Percentiles rank a stretch among this genome's conserved stretches.
phyloP scores from a whole-genome alignment of 352 stramenopile genomes.

The Phytopythium cucurbitacearum region DNA sequence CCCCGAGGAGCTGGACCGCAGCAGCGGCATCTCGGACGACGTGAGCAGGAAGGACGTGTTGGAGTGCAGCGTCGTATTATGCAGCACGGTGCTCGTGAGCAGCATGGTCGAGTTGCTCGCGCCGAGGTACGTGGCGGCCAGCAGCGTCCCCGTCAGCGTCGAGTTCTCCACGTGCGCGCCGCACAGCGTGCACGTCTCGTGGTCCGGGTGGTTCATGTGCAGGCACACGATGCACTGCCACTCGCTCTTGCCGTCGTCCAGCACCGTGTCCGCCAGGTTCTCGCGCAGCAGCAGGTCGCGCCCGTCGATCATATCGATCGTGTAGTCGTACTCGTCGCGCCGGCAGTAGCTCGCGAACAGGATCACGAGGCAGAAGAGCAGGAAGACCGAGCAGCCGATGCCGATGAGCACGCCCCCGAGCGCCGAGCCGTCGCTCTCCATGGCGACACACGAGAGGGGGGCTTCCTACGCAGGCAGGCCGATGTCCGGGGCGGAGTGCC shows the following conservation, averaged over 20 bases:
- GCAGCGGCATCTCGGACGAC: constrained; percentile 14
- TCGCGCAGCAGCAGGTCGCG: constrained; percentile 51
- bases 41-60: constrained; percentile 11
- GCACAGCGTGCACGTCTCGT: constrained; percentile 54
- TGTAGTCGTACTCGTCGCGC: constrained; percentile 25
- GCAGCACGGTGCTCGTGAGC: constrained; percentile 10
- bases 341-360: constrained; percentile 36
- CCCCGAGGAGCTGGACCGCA: constrained; percentile 12
- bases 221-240: constrained; percentile 75
- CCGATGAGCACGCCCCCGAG: constrained; percentile 24
- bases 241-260: constrained; percentile 54
- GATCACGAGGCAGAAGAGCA: constrained; percentile 47
- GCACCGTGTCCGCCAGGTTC: constrained; percentile 59
- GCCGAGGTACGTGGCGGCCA: constrained; percentile 13
- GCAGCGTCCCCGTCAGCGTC: constrained; percentile 29
- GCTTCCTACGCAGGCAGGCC: too few relatives aligned
- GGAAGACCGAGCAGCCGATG: constrained; percentile 25
- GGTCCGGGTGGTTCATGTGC: constrained; percentile 72
- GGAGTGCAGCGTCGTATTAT: constrained; percentile 9
- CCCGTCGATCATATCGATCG: constrained; percentile 51
- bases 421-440: constrained; percentile 19
- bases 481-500: too few relatives aligned
- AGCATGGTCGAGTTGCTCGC: constrained; percentile 10
- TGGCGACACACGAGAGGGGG: neutral
- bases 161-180: constrained; percentile 57